Evolutionary conservation across 2,329 filamentous ascomycete species (phyloP).

Genomic region (Cryphonectria carpinicola): DNA sequence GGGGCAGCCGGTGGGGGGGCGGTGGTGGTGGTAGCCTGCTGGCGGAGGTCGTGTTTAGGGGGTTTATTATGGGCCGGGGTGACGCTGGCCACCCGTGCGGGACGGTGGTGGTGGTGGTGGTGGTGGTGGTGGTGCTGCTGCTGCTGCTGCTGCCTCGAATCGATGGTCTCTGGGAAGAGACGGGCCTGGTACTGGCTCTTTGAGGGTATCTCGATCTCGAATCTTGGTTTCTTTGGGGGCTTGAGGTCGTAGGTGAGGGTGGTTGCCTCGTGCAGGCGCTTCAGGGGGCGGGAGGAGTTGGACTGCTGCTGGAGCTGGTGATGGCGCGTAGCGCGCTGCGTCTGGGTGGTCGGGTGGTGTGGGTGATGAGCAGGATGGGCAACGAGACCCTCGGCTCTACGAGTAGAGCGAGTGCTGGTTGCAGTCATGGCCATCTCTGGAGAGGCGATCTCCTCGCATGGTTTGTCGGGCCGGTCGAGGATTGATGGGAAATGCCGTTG

Average conservation of each 20-base stretch:
- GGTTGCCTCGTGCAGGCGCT: slow-evolving; percentile 30
- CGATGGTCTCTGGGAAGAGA: slow-evolving; percentile 26
- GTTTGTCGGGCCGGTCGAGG: slow-evolving; percentile 15
- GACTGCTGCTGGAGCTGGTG: slow-evolving; percentile 16
- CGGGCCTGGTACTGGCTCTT: slow-evolving; percentile 29
- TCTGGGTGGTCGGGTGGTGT: slow-evolving; percentile 15
- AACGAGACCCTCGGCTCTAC: slow-evolving; percentile 29
- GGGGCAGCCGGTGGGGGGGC: slow-evolving; percentile 21
- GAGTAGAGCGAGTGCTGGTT: slow-evolving; percentile 31
- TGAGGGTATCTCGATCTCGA: slow-evolving; percentile 29
- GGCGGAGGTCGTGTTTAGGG: slow-evolving; percentile 33
- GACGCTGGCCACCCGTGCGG: slow-evolving; percentile 30
- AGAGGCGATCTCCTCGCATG: slow-evolving; percentile 27
- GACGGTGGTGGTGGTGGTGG: slow-evolving; percentile 26
- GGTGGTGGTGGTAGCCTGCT: slow-evolving; percentile 21
- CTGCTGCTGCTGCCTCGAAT: slow-evolving; percentile 25
- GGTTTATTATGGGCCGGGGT: slow-evolving; percentile 34
- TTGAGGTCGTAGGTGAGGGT: slow-evolving; percentile 29
- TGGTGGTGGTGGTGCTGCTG: slow-evolving; percentile 23
- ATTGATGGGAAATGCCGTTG: slow-evolving; percentile 20
- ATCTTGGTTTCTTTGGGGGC: slow-evolving; percentile 28
- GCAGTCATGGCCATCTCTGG: slow-evolving; percentile 31
- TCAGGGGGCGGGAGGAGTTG: slow-evolving; percentile 28
- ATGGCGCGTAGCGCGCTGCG: slow-evolving; percentile 27
- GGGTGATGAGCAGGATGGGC: slow-evolving; percentile 27